Conservation (phyloP, 306 rosid species). For the Crotalaria pallida region DNA sequence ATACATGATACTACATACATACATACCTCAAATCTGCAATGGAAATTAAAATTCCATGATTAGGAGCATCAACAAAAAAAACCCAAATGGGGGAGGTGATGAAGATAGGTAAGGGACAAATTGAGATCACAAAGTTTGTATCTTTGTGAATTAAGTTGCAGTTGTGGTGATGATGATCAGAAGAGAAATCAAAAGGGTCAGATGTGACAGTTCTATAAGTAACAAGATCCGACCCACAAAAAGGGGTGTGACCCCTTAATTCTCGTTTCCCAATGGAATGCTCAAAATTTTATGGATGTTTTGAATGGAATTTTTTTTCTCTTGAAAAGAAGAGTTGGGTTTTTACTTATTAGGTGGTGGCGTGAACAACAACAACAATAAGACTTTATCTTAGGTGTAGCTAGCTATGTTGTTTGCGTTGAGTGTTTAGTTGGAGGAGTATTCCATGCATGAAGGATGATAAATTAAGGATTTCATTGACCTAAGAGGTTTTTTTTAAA, state of each 20-base stretch:
- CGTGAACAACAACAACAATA: slow-evolving; percentile 24
- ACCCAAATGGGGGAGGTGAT: background rate
- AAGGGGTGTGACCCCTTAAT: slow-evolving; percentile 31
- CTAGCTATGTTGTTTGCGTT: slow-evolving; percentile 30
- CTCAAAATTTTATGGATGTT: slow-evolving; percentile 17
- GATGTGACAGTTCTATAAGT: slow-evolving; percentile 71
- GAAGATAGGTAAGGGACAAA: slow-evolving; percentile 10
- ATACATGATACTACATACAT: too few relatives aligned
- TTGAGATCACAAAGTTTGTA: slow-evolving; percentile 44
- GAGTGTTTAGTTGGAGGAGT: slow-evolving; percentile 48
- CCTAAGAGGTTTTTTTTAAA: too few relatives aligned
- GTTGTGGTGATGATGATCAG: slow-evolving; percentile 22
- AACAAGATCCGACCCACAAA: slow-evolving; percentile 82
- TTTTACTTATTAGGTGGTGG: slow-evolving; percentile 11
- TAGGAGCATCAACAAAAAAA: background rate
- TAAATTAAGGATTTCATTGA: background rate
- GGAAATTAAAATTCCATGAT: background rate
- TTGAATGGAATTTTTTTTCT: background rate
- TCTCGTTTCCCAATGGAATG: slow-evolving; percentile 42
- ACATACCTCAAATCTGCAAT: slow-evolving; percentile 21
- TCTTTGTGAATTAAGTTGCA: slow-evolving; percentile 31
- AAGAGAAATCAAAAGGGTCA: slow-evolving; percentile 43
- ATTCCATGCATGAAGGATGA: slow-evolving; percentile 81
- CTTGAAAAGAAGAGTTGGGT: slow-evolving; percentile 5
- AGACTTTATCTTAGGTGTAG: slow-evolving; percentile 32